A percentile compares a stretch with the other conserved stretches of the same genome.
These are phyloP conservation scores for Lizonia empirigonia DNA, from an alignment of 2,329 filamentous ascomycete species.

Conservation along the genomic window DNA sequence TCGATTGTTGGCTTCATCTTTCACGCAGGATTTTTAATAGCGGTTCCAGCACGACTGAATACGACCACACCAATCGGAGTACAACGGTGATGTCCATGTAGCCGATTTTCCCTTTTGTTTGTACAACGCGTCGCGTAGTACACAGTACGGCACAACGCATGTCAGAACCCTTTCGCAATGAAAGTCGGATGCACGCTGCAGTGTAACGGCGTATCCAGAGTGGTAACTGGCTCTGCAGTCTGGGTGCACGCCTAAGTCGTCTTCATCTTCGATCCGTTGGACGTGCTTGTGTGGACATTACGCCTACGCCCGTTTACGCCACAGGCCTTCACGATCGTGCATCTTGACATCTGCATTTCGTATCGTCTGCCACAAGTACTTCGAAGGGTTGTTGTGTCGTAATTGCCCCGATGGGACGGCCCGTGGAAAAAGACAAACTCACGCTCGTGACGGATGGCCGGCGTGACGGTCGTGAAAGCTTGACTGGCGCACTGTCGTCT, in stretches of 20 bases:
- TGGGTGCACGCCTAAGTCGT: constrained; percentile 3
- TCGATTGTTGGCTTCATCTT: constrained; percentile 2
- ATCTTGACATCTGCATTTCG: background rate
- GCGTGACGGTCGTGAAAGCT: constrained; percentile 8
- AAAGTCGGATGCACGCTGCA: constrained; percentile 26
- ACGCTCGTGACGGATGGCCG: constrained; percentile 5
- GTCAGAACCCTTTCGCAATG: constrained; percentile 37
- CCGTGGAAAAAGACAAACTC: background rate
- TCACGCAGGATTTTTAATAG: background rate
- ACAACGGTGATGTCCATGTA: background rate
- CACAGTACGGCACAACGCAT: constrained; percentile 28
- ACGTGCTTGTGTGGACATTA: background rate
- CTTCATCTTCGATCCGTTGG: constrained; percentile 1
- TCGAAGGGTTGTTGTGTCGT: constrained; percentile 1
- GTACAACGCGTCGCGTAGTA: constrained; percentile 15
- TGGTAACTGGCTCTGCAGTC: constrained; percentile 18
- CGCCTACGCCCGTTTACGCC: constrained; percentile 13
- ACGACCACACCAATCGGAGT: constrained; percentile 1
- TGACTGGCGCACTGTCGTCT: constrained; percentile 6
- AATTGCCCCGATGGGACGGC: constrained; percentile 1
- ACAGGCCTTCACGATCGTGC: constrained; percentile 18
- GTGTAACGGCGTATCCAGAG: constrained; percentile 31
- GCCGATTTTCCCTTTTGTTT: constrained; percentile 16
- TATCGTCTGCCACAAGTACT: constrained; percentile 1
- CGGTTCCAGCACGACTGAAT: background rate